Conservation (phyloP, 345 rosid genomes). For the Cochlearia excelsa region DNA sequence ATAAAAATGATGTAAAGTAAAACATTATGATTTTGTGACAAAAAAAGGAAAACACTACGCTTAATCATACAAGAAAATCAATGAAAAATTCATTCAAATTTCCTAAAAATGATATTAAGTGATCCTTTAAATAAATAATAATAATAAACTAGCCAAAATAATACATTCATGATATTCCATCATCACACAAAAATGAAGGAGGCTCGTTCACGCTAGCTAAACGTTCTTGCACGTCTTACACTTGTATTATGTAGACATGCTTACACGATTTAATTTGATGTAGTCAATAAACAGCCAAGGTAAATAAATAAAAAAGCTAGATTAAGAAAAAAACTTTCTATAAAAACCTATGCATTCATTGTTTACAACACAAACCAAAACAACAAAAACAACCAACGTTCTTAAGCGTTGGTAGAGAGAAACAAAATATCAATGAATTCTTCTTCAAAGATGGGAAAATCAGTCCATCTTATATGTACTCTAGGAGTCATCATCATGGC, state of each 20-base stretch:
- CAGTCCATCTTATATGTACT: constrained; percentile 22
- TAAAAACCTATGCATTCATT: constrained; percentile 7
- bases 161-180: constrained; percentile 3
- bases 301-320: constrained; percentile 1
- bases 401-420: constrained; percentile 1
- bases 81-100: too few relatives aligned
- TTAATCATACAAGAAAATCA: too few relatives aligned
- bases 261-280: constrained; percentile 21
- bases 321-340: constrained; percentile 3
- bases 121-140: too few relatives aligned
- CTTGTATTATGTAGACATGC: constrained; percentile 16
- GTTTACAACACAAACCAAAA: constrained; percentile 14
- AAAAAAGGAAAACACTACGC: too few relatives aligned
- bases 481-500: constrained; percentile 25
- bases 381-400: constrained; percentile 21
- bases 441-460: constrained; percentile 21
- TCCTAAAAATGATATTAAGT: too few relatives aligned
- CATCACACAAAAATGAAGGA: neutral
- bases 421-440: neutral
- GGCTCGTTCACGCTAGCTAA: constrained; percentile 11
- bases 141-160: neutral
- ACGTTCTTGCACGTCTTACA: constrained; percentile 32
- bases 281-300: neutral
- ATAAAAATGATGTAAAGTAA: too few relatives aligned
- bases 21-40: too few relatives aligned